These are phyloP conservation scores for Eutypella sp. DNA, from an alignment of 2,329 filamentous ascomycete species.

Conservation along the genomic window DNA sequence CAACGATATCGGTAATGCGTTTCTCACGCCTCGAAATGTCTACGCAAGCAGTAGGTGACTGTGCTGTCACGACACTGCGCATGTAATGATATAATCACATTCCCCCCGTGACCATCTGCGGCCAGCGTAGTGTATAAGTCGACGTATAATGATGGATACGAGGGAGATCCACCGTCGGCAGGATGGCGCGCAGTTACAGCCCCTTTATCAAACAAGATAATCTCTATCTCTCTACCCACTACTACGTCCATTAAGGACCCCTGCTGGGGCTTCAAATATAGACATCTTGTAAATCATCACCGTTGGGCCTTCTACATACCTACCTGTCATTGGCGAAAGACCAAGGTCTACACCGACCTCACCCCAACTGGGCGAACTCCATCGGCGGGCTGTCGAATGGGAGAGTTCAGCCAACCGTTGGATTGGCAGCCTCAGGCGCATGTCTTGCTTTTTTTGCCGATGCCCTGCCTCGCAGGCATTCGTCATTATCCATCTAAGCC, in stretches of 20 bases:
- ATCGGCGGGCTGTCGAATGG: constrained; percentile 2
- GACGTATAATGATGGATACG: background rate
- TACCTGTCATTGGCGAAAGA: background rate
- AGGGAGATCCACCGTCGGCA: background rate
- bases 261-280: no score
- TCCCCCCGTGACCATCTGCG: no score
- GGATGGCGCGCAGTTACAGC: background rate
- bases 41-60: constrained; percentile 6
- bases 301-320: background rate
- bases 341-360: background rate
- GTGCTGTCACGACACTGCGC: constrained; percentile 8
- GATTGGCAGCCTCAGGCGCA: background rate
- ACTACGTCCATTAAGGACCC: no score
- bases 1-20: constrained; percentile 3
- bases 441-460: background rate
- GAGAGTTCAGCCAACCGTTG: constrained; percentile 1
- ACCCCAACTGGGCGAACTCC: background rate
- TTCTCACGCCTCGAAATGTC: no score
- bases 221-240: background rate
- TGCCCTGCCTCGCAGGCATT: background rate
- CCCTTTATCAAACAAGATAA: background rate
- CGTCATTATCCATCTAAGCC: background rate
- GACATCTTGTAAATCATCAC: no score
- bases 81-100: constrained; percentile 1
- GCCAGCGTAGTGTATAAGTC: no score